phyloP scores from a whole-genome alignment of 306 rosid species.

The Cucurbita ficifolia region DNA sequence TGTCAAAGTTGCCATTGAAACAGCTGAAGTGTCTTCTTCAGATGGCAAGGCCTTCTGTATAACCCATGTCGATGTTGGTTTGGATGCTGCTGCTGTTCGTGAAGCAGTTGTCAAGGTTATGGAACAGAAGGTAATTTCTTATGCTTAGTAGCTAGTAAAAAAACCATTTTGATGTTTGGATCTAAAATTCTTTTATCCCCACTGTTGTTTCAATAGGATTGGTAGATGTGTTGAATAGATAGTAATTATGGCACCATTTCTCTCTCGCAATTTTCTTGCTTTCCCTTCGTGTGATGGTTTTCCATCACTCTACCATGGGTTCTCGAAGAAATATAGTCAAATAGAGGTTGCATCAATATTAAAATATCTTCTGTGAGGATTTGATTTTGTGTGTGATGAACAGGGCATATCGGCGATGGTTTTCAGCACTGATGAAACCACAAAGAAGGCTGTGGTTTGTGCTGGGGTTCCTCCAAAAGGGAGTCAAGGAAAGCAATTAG shows the following conservation, averaged over 20 bases:
- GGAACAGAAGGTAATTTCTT: slow-evolving; percentile 53
- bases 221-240: background rate
- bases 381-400: slow-evolving; percentile 1
- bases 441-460: slow-evolving; percentile 85
- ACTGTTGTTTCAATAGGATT: background rate
- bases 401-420: slow-evolving; percentile 88
- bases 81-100: slow-evolving; percentile 88
- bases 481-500: slow-evolving; percentile 36
- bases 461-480: slow-evolving; percentile 85
- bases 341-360: background rate
- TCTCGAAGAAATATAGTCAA: background rate
- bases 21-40: slow-evolving; percentile 59
- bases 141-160: background rate
- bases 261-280: background rate
- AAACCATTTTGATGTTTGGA: background rate
- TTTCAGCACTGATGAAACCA: slow-evolving; percentile 66
- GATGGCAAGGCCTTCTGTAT: slow-evolving; percentile 59
- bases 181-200: background rate
- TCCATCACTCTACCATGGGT: background rate
- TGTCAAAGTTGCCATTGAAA: slow-evolving; percentile 40
- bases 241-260: background rate
- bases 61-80: slow-evolving; percentile 68
- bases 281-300: background rate
- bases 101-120: slow-evolving; percentile 76
- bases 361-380: background rate